These are phyloP conservation scores for Colletotrichum coccodes DNA, from an alignment of 2,329 filamentous ascomycete species.

Conservation along the genomic window DNA sequence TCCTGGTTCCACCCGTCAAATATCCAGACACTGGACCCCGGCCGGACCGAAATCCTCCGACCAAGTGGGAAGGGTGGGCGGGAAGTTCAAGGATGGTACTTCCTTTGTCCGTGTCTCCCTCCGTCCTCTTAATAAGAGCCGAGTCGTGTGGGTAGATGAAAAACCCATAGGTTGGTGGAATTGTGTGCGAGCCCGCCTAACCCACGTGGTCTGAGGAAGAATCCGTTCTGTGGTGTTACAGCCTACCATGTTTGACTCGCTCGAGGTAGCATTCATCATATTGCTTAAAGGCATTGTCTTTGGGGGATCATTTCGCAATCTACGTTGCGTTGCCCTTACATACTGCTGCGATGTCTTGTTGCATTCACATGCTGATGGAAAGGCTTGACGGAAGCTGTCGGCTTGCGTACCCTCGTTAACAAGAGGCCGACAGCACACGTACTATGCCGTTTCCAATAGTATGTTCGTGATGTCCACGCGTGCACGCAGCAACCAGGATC, in stretches of 20 bases:
- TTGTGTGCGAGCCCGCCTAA: background rate
- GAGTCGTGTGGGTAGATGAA: background rate
- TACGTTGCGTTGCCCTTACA: background rate
- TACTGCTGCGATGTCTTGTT: background rate
- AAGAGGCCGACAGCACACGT: background rate
- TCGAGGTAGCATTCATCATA: constrained; percentile 9
- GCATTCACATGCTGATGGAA: constrained; percentile 1
- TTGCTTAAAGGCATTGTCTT: constrained; percentile 1
- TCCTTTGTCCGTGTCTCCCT: background rate
- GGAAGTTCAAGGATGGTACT: background rate
- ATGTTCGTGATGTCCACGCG: background rate
- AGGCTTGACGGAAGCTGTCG: background rate
- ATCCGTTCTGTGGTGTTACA: background rate
- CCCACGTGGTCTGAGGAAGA: background rate
- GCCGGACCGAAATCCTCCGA: background rate
- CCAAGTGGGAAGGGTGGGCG: background rate
- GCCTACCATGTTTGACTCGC: background rate
- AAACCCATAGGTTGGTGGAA: constrained; percentile 10
- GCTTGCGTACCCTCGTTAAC: background rate
- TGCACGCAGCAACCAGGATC: background rate
- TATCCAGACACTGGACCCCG: constrained; percentile 20
- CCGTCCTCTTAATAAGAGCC: constrained; percentile 6
- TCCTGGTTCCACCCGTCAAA: constrained; percentile 15
- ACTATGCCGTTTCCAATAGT: background rate
- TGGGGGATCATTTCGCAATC: background rate